A percentile compares a stretch with the other conserved stretches of the same genome.
These are phyloP conservation scores for Hibiscus syriacus DNA, from an alignment of 345 rosid species.

Conservation along the genomic window DNA sequence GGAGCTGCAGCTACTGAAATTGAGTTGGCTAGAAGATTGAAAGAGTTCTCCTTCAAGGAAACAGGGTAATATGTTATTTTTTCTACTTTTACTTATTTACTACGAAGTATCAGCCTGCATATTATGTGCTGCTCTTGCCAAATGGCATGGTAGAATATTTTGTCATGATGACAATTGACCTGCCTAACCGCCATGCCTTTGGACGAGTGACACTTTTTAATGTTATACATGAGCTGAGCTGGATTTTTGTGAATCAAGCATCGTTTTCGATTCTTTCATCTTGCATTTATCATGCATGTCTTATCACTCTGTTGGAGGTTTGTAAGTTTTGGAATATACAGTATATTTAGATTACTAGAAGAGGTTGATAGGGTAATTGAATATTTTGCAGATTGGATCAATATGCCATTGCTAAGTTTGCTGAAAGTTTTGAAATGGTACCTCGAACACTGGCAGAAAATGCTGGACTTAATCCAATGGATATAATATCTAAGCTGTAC, in stretches of 20 bases:
- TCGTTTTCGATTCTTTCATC: not conserved
- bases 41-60: slow-evolving; percentile 85
- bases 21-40: slow-evolving; percentile 87
- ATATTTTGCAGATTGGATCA: slow-evolving; percentile 76
- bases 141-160: not conserved
- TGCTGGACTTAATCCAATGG: slow-evolving; percentile 96
- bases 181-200: too few species aligned
- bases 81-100: not conserved
- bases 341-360: not conserved
- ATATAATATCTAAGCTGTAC: slow-evolving; percentile 81
- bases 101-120: not conserved
- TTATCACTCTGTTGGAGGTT: not conserved
- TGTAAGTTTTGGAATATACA: not conserved
- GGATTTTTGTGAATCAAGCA: not conserved
- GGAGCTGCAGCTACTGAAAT: slow-evolving; percentile 98
- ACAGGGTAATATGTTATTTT: slow-evolving; percentile 54
- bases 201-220: too few species aligned
- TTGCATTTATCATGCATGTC: not conserved
- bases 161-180: too few species aligned
- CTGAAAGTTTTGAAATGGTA: slow-evolving; percentile 96
- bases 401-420: slow-evolving; percentile 88
- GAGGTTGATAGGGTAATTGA: not conserved
- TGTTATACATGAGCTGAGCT: too few species aligned
- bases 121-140: not conserved
- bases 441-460: slow-evolving; percentile 87